A percentile compares a stretch with the other conserved stretches of the same genome.
These are phyloP conservation scores for Alternaria panax DNA, from an alignment of 2,329 filamentous ascomycete species.

Conservation along the genomic window DNA sequence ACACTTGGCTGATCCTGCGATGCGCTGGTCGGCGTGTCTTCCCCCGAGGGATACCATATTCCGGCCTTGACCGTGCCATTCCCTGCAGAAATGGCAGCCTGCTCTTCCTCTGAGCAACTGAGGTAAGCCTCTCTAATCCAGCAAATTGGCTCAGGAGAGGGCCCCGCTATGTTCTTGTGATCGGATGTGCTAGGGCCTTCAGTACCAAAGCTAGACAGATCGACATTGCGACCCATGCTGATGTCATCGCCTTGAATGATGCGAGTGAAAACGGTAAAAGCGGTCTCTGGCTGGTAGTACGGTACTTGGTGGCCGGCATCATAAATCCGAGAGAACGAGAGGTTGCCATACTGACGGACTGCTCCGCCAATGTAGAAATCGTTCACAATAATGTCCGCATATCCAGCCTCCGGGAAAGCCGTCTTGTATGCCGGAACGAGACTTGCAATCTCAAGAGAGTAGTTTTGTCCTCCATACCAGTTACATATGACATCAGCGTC, in stretches of 20 bases:
- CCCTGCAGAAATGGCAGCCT: slow-evolving; percentile 56
- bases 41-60: slow-evolving; percentile 24
- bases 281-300: slow-evolving; percentile 53
- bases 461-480: slow-evolving; percentile 76
- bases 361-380: slow-evolving; percentile 71
- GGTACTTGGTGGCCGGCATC: slow-evolving; percentile 61
- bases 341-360: slow-evolving; percentile 77
- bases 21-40: slow-evolving; percentile 7
- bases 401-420: slow-evolving; percentile 70
- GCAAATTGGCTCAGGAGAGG: slow-evolving; percentile 62
- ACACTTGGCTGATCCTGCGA: not conserved
- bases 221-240: slow-evolving; percentile 58
- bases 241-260: slow-evolving; percentile 59
- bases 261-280: slow-evolving; percentile 61
- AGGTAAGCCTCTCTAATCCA: slow-evolving; percentile 61
- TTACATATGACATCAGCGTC: slow-evolving; percentile 66
- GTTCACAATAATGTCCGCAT: slow-evolving; percentile 75
- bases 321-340: slow-evolving; percentile 60
- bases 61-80: slow-evolving; percentile 49
- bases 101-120: slow-evolving; percentile 63
- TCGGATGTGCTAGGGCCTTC: slow-evolving; percentile 66
- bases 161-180: slow-evolving; percentile 62
- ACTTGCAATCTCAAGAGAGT: slow-evolving; percentile 65
- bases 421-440: slow-evolving; percentile 53
- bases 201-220: slow-evolving; percentile 63